Conservation (phyloP, 2,329 filamentous ascomycete genomes). For the Exophiala oligosperma region DNA sequence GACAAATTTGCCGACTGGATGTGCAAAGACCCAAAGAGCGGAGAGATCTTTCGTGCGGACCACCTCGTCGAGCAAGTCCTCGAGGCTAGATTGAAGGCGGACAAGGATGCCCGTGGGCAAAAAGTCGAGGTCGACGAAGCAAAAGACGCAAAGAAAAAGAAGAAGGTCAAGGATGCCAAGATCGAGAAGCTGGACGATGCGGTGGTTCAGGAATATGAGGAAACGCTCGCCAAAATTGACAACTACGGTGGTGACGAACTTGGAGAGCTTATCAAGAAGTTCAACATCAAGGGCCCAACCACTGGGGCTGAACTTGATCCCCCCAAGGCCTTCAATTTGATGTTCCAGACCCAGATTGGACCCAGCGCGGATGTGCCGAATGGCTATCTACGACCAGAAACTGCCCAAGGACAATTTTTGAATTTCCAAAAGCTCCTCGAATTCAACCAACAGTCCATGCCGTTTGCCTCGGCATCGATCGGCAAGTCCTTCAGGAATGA, state of each 20-base stretch:
- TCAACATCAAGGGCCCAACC: slow-evolving; percentile 84
- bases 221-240: slow-evolving; percentile 89
- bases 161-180: slow-evolving; percentile 73
- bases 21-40: slow-evolving; percentile 97
- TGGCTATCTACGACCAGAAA: slow-evolving; percentile 89
- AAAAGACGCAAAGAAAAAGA: slow-evolving; percentile 88
- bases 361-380: slow-evolving; percentile 77
- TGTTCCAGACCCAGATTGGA: slow-evolving; percentile 96
- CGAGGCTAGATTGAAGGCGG: slow-evolving; percentile 79
- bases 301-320: slow-evolving; percentile 75
- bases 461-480: slow-evolving; percentile 94
- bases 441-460: slow-evolving; percentile 93
- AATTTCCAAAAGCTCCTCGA: slow-evolving; percentile 96
- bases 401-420: slow-evolving; percentile 95
- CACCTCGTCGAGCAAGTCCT: slow-evolving; percentile 95
- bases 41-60: slow-evolving; percentile 93
- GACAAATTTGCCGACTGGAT: slow-evolving; percentile 99
- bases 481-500: slow-evolving; percentile 98
- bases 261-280: slow-evolving; percentile 83
- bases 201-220: slow-evolving; percentile 85
- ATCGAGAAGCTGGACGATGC: slow-evolving; percentile 84
- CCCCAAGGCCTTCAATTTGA: slow-evolving; percentile 93
- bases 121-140: slow-evolving; percentile 67
- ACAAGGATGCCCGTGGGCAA: slow-evolving; percentile 88
- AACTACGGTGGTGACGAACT: slow-evolving; percentile 89